phyloP scores from a whole-genome alignment of 2,329 filamentous ascomycete genomes.

The Aspergillus niger region DNA sequence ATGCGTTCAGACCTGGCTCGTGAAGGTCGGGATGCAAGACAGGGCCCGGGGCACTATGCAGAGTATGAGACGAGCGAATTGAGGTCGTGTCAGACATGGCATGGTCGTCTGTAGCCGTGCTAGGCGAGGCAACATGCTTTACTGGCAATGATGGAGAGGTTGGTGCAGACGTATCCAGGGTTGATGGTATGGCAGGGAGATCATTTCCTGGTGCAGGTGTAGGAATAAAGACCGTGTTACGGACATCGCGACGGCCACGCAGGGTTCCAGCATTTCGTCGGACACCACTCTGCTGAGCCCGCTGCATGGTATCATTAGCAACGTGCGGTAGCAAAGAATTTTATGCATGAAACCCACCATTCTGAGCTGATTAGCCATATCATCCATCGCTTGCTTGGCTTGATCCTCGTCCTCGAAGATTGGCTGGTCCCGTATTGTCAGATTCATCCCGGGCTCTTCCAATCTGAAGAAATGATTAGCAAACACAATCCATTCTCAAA shows the following conservation, averaged over 20 bases:
- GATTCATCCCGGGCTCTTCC: constrained; percentile 49
- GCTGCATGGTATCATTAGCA: constrained; percentile 32
- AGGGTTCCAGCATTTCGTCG: constrained; percentile 73
- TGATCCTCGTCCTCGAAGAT: constrained; percentile 53
- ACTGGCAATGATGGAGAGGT: constrained; percentile 39
- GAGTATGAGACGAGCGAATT: constrained; percentile 81
- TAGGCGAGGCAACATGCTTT: constrained; percentile 49
- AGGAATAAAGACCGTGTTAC: constrained; percentile 85
- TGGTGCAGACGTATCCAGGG: constrained; percentile 30
- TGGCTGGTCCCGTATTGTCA: constrained; percentile 52
- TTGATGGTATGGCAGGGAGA: constrained; percentile 29
- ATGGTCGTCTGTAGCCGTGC: constrained; percentile 64
- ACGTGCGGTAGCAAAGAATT: background rate
- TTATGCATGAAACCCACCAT: constrained; percentile 34
- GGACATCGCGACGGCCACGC: constrained; percentile 83
- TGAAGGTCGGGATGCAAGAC: constrained; percentile 79
- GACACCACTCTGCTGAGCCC: constrained; percentile 55
- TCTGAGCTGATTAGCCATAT: constrained; percentile 53
- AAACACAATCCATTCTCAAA: background rate
- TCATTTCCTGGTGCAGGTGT: constrained; percentile 47
- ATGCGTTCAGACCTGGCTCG: constrained; percentile 78
- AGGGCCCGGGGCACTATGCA: constrained; percentile 68
- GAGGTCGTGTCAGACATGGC: constrained; percentile 83
- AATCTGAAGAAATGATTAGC: constrained; percentile 31
- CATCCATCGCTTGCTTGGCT: constrained; percentile 51